A percentile compares a stretch with the other conserved stretches of the same genome.
Evolutionary conservation across 805 yeast species (phyloP).

Genomic region (Ogataea naganishii): DNA sequence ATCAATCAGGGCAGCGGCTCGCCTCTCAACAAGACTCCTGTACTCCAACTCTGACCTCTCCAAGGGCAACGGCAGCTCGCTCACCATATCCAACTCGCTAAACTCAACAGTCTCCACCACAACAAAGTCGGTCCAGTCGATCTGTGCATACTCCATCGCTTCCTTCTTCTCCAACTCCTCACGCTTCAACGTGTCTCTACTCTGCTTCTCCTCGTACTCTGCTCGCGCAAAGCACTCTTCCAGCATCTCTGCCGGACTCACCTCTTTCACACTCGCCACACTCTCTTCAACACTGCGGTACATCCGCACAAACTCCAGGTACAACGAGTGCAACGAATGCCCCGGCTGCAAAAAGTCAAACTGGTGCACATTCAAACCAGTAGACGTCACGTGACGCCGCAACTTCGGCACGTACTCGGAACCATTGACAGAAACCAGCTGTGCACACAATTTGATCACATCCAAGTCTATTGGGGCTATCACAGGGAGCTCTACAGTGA

Average conservation of each 20-base stretch:
- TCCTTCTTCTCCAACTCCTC: conserved; percentile 27
- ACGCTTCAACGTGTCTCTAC: conserved; percentile 21
- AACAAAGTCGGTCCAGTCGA: conserved; percentile 83
- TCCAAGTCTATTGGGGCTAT: conserved; percentile 60
- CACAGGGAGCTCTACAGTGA: conserved; percentile 22
- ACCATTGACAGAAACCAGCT: conserved; percentile 57
- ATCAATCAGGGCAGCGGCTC: conserved; percentile 21
- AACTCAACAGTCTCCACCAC: conserved; percentile 64
- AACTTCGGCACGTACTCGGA: conserved; percentile 32
- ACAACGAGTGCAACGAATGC: conserved; percentile 56
- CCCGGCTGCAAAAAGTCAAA: conserved; percentile 55
- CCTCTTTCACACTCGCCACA: conserved; percentile 14
- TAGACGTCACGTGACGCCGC: conserved; percentile 13
- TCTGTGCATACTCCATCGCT: conserved; percentile 54
- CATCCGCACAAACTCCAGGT: conserved; percentile 41
- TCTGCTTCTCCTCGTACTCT: conserved; percentile 31
- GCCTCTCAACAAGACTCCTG: conserved; percentile 50
- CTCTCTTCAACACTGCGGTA: conserved; percentile 30
- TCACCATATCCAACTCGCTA: conserved; percentile 48
- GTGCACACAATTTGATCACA: conserved; percentile 64
- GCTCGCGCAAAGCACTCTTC: conserved; percentile 48
- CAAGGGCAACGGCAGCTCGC: conserved; percentile 48
- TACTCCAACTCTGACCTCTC: conserved; percentile 49
- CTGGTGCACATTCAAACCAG: conserved; percentile 34
- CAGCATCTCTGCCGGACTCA: conserved; percentile 26